These are phyloP conservation scores for Butyriboletus loyo DNA, from an alignment of 768 basidiomycete species.

Conservation along the genomic window DNA sequence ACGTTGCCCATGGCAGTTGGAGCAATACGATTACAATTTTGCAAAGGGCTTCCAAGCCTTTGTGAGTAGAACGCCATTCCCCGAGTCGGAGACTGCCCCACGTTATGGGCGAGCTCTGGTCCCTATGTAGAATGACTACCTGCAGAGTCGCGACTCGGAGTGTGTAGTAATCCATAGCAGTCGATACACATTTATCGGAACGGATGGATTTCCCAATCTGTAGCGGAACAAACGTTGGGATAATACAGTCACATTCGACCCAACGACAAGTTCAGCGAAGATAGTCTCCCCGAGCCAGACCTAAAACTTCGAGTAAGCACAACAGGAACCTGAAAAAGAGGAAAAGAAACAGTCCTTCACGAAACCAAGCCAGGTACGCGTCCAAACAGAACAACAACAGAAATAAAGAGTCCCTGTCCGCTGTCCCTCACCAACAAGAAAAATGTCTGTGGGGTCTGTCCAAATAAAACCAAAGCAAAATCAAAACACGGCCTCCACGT, in stretches of 20 bases:
- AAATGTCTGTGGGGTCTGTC: neutral
- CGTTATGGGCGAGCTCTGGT: neutral
- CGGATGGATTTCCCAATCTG: neutral
- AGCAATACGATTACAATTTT: too few relatives aligned
- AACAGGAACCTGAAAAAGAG: neutral
- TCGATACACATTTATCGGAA: too few relatives aligned
- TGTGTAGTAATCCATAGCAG: neutral
- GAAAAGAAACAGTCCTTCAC: neutral
- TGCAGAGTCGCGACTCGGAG: too few relatives aligned
- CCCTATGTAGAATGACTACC: neutral
- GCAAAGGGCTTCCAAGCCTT: too few relatives aligned
- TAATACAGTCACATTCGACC: neutral
- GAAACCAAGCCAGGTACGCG: neutral
- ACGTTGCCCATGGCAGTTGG: too few relatives aligned
- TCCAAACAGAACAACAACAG: neutral
- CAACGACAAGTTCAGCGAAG: neutral
- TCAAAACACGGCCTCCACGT: constrained; percentile 4
- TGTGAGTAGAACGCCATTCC: too few relatives aligned
- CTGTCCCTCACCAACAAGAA: neutral
- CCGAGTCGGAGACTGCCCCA: too few relatives aligned
- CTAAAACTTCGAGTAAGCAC: too few relatives aligned
- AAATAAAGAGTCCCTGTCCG: too few relatives aligned
- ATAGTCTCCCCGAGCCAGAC: neutral
- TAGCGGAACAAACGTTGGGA: neutral
- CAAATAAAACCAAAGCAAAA: neutral